Percentiles rank a stretch among this genome's conserved stretches.
Conservation (phyloP, 805 yeast genomes). For the Wickerhamomyces canadensis region DNA sequence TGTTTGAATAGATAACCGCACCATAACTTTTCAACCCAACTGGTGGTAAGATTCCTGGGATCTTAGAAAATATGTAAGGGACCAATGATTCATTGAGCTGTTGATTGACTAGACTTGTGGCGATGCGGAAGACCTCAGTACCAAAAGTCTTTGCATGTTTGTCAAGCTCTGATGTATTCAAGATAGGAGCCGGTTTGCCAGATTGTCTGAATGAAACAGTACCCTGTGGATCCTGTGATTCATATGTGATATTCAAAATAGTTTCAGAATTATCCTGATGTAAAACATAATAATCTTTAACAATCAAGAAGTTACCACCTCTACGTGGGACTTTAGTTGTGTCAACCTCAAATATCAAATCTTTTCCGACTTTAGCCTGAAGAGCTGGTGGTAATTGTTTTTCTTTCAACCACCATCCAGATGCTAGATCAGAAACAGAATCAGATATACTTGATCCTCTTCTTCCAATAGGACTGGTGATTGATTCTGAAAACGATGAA, state of each 20-base stretch:
- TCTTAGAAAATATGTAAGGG: slow-evolving; percentile 29
- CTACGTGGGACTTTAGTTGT: slow-evolving; percentile 50
- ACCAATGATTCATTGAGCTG: slow-evolving; percentile 25
- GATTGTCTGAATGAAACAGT: slow-evolving; percentile 34
- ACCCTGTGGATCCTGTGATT: slow-evolving; percentile 45
- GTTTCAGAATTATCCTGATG: slow-evolving; percentile 70
- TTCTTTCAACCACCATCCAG: slow-evolving; percentile 62
- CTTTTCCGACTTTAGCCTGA: slow-evolving; percentile 35
- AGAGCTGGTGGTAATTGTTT: slow-evolving; percentile 53
- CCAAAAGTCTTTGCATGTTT: slow-evolving; percentile 49
- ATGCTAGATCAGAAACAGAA: slow-evolving; percentile 18
- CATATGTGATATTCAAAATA: slow-evolving; percentile 52
- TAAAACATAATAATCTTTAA: slow-evolving; percentile 65
- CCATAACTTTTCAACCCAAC: slow-evolving; percentile 72
- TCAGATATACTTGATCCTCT: too few species aligned
- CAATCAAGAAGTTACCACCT: slow-evolving; percentile 39
- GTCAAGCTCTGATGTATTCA: slow-evolving; percentile 43
- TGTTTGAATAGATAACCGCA: slow-evolving; percentile 55
- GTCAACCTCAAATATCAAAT: slow-evolving; percentile 62
- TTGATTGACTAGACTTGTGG: slow-evolving; percentile 30
- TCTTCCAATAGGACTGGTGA: background rate
- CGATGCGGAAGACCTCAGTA: slow-evolving; percentile 38
- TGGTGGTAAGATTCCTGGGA: slow-evolving; percentile 44
- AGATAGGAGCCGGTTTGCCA: slow-evolving; percentile 37
- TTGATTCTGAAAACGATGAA: slow-evolving; percentile 6